These are phyloP conservation scores for Backusella macrospora DNA, from an alignment of 192 early-diverging fungal species.

Conservation along the genomic window DNA sequence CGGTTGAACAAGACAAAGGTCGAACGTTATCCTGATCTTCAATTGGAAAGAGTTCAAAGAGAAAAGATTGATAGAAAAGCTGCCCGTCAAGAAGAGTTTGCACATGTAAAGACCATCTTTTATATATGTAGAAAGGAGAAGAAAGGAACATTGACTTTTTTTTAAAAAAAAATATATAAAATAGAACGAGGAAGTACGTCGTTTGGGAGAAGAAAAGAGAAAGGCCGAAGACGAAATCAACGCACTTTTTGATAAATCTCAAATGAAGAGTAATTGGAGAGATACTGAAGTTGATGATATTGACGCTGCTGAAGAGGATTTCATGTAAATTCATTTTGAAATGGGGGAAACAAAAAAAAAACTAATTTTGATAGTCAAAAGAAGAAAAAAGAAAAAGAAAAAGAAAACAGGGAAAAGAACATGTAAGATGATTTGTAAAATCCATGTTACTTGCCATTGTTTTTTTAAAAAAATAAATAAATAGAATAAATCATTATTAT, in stretches of 20 bases:
- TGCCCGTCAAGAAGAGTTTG: constrained; percentile 32
- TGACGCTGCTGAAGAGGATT: constrained; percentile 64
- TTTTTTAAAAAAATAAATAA: no score
- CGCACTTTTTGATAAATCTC: constrained; percentile 50
- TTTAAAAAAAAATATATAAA: no score
- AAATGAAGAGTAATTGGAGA: constrained; percentile 59
- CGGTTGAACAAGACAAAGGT: constrained; percentile 92
- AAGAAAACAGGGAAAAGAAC: no score
- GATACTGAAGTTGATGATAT: constrained; percentile 52
- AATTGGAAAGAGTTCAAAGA: constrained; percentile 66
- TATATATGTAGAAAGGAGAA: neutral
- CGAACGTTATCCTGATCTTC: constrained; percentile 78
- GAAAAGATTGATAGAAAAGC: constrained; percentile 49
- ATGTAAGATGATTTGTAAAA: no score
- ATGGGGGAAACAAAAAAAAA: neutral
- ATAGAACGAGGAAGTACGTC: constrained; percentile 48
- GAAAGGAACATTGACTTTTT: neutral
- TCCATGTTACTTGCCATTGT: no score
- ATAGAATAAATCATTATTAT: no score
- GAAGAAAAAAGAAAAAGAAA: no score
- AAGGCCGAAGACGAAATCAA: constrained; percentile 53
- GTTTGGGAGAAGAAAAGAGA: constrained; percentile 41
- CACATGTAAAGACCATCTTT: constrained; percentile 31
- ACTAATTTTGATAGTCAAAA: neutral
- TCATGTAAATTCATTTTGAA: constrained; percentile 52